Conservation (phyloP, 2,329 filamentous ascomycete species). For the Alternaria brassicae region DNA sequence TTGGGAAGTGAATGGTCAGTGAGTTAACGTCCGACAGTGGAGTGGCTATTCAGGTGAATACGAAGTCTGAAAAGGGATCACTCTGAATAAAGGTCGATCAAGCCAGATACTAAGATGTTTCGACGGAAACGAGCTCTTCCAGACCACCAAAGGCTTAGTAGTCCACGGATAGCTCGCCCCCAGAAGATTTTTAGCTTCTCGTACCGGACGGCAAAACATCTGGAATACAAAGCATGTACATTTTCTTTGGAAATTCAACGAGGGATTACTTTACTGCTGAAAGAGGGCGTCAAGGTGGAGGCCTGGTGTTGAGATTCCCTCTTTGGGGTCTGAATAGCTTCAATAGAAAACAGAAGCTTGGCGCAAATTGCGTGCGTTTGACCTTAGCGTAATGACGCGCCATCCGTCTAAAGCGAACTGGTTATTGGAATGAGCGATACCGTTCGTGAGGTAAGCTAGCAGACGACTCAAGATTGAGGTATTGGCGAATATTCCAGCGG, state of each 20-base stretch:
- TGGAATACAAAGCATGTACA: constrained; percentile 20
- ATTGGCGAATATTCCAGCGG: neutral
- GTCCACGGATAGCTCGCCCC: constrained; percentile 8
- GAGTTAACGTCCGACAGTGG: constrained; percentile 19
- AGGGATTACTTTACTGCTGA: constrained; percentile 23
- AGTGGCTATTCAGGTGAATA: constrained; percentile 18
- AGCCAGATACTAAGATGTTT: constrained; percentile 6
- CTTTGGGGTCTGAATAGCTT: constrained; percentile 41
- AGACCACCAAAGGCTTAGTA: constrained; percentile 1
- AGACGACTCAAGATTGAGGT: neutral
- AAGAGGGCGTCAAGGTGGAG: constrained; percentile 20
- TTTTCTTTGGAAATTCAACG: constrained; percentile 7
- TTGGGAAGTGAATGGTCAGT: constrained; percentile 13
- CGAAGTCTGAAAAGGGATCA: constrained; percentile 18
- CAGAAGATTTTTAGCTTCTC: constrained; percentile 10
- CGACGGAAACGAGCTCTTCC: constrained; percentile 4
- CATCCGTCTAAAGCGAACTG: neutral
- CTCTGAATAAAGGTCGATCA: constrained; percentile 11
- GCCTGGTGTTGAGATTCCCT: constrained; percentile 20
- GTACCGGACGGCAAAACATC: constrained; percentile 6
- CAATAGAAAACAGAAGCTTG: constrained; percentile 34
- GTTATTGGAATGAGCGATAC: neutral
- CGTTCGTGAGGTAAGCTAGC: neutral
- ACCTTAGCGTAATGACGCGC: neutral
- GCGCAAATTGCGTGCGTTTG: constrained; percentile 7